Base-by-base conservation (phyloP, 2,329 filamentous ascomycete species). In the Xylaria sp. region DNA sequence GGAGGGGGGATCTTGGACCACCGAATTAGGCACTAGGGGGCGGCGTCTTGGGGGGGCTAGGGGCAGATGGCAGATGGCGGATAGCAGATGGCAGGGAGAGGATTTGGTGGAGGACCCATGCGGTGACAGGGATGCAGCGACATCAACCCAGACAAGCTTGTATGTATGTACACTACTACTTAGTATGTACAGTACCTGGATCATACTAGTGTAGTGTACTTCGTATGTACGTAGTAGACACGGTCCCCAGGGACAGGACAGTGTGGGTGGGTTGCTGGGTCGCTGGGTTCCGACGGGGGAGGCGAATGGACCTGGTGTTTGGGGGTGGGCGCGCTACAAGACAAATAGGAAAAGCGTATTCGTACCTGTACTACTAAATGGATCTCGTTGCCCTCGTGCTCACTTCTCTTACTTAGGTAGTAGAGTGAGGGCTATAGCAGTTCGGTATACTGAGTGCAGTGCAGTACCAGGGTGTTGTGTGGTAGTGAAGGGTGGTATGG, bases 51-150 rank as follows among this genome's bases (percentile, higher is more conserved):
- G 66, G 50, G 50, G 51, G 47, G 61, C 61, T 54, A 57, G 61
- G 48, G 61, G 59, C 51, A 48, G 60, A 64, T 66, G 59, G 65
- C 53, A 51, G 65, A 53, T 55, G 59, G 64, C n/a, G 48, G 65
- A 63, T 44, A 55, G 60, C 50, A 62, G 59, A 55, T 58, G 55
- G 55, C 44, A 58, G 66, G 50, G 54, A 59, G 62, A 64, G 5
- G 40, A 44, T 47, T 63, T 57, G 54, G 62, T 53, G 23, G 63
- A 66, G 58, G 63, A 54, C 53, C 69, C 63, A 69, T 70, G 66
- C 69, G 59, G 32, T 29, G 51, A 57, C 60, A 71, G 63, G 63
- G 66, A 66, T 71, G 40, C 32, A 35, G 32, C 32, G 35, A 13
- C 61, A n/a, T 51, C 37, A 68, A 61, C 35, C 64, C 60, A 60